These are phyloP conservation scores for Plenodomus lindquistii DNA, from an alignment of 2,329 filamentous ascomycete genomes.

Conservation along the genomic window DNA sequence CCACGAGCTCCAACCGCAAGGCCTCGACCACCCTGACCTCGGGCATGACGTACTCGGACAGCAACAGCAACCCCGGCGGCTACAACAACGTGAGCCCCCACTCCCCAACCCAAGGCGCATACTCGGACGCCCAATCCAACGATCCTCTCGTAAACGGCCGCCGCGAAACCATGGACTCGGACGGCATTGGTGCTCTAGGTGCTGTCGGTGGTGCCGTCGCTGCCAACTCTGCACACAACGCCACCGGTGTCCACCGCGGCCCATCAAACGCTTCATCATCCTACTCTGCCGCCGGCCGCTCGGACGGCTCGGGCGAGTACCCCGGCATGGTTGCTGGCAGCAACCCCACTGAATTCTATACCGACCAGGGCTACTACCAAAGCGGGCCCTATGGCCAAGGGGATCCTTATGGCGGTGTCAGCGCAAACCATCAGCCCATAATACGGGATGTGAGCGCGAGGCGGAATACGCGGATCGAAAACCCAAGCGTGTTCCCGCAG, in stretches of 20 bases:
- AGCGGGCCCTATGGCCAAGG: constrained; percentile 60
- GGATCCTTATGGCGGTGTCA: constrained; percentile 50
- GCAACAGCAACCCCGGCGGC: constrained; percentile 59
- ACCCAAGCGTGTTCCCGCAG: constrained; percentile 83
- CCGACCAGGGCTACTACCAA: constrained; percentile 60
- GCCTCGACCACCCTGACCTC: constrained; percentile 88
- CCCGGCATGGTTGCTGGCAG: constrained; percentile 51
- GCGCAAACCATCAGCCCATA: constrained; percentile 67
- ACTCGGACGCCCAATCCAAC: constrained; percentile 70
- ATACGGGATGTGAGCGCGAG: constrained; percentile 92
- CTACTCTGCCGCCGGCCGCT: constrained; percentile 81
- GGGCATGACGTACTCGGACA: constrained; percentile 72
- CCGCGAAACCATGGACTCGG: constrained; percentile 65
- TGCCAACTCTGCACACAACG: constrained; percentile 67
- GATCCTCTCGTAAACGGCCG: constrained; percentile 63
- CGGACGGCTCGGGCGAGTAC: constrained; percentile 63
- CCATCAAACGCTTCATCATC: constrained; percentile 95
- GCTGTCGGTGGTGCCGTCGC: constrained; percentile 40
- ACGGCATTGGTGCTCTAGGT: constrained; percentile 82
- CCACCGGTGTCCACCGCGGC: constrained; percentile 75
- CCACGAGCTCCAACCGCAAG: constrained; percentile 71
- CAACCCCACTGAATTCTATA: constrained; percentile 56
- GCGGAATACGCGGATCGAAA: constrained; percentile 94
- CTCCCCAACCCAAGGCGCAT: constrained; percentile 67
- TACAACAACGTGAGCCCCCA: constrained; percentile 51